phyloP scores from a whole-genome alignment of 2,329 filamentous ascomycete genomes.

The Botrytis sinoallii region DNA sequence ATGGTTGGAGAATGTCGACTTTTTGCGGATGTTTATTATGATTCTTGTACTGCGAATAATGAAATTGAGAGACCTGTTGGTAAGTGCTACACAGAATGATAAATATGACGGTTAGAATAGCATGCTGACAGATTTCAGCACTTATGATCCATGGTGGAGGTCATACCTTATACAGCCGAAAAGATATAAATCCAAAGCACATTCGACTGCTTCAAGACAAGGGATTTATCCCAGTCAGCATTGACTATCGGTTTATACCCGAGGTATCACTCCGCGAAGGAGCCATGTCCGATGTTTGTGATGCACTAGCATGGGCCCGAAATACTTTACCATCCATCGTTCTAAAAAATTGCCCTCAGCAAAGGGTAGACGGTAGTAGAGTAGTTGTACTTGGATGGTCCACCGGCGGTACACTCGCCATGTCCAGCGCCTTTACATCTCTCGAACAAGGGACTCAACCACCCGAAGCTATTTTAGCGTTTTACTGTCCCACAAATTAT shows the following conservation, averaged over 20 bases:
- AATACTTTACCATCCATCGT: background rate
- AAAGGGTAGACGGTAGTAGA: background rate
- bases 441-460: constrained; percentile 35
- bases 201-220: constrained; percentile 8
- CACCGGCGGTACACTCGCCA: constrained; percentile 46
- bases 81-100: background rate
- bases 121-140: background rate
- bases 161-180: constrained; percentile 8
- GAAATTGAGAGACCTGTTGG: background rate
- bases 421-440: constrained; percentile 43
- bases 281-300: constrained; percentile 45
- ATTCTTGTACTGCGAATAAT: background rate
- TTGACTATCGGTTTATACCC: constrained; percentile 52
- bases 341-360: background rate
- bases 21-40: background rate
- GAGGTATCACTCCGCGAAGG: constrained; percentile 47
- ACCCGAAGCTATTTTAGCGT: constrained; percentile 37
- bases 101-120: background rate
- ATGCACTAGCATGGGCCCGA: constrained; percentile 41
- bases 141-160: constrained; percentile 20
- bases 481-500: background rate
- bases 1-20: background rate
- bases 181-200: constrained; percentile 26
- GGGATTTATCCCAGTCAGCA: constrained; percentile 47
- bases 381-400: constrained; percentile 47